Evolutionary conservation across 164 flowering plant species (phyloP).

Genomic region (Piper longum): DNA sequence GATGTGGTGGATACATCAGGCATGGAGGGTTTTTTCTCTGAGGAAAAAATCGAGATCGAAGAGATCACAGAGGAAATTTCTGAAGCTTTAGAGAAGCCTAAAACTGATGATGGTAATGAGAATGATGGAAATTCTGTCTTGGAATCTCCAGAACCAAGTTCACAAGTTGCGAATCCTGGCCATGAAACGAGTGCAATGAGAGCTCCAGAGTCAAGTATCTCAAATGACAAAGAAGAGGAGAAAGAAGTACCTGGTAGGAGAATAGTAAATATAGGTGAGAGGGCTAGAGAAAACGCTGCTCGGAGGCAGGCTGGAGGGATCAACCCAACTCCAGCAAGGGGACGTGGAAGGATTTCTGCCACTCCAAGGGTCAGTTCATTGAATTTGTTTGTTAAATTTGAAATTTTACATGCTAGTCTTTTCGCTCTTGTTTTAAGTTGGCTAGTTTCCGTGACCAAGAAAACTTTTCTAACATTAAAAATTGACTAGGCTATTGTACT

Average conservation of each 20-base stretch:
- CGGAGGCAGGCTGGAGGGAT: slow-evolving; percentile 32
- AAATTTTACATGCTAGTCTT: no score
- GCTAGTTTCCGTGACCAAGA: no score
- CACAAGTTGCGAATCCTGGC: slow-evolving; percentile 14
- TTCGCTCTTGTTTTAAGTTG: no score
- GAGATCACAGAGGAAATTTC: slow-evolving; percentile 27
- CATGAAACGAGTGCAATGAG: slow-evolving; percentile 13
- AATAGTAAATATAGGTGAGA: slow-evolving; percentile 36
- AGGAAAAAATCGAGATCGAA: slow-evolving; percentile 33
- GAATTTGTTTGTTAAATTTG: no score
- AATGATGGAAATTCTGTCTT: slow-evolving; percentile 12
- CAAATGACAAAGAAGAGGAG: slow-evolving; percentile 23
- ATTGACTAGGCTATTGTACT: no score
- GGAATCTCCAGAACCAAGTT: slow-evolving; percentile 11
- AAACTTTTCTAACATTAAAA: no score
- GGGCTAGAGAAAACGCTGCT: slow-evolving; percentile 45
- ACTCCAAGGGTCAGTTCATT: slow-evolving; percentile 16
- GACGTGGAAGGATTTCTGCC: slow-evolving; percentile 44
- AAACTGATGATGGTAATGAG: slow-evolving; percentile 24
- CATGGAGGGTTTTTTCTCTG: slow-evolving; percentile 15
- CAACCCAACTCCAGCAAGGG: slow-evolving; percentile 23
- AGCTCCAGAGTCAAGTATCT: slow-evolving; percentile 12
- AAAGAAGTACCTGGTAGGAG: slow-evolving; percentile 21
- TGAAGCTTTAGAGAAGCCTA: slow-evolving; percentile 33
- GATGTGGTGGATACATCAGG: slow-evolving; percentile 25